Evolutionary conservation across 1,284 basidiomycete genomes (phyloP).

Genomic region (Calocybe gambosa): DNA sequence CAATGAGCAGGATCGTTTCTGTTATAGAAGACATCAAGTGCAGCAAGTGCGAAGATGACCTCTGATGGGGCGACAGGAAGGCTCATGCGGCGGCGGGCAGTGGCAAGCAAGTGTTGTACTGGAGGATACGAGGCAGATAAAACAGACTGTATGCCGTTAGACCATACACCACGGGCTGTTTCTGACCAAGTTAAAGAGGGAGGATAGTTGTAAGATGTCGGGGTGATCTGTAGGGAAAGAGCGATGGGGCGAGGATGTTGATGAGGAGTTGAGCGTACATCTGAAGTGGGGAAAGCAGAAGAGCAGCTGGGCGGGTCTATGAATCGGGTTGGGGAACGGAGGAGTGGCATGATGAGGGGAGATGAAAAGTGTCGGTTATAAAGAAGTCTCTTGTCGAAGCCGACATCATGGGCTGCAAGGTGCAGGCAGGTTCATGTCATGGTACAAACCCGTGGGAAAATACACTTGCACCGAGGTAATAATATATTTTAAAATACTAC

Average conservation of each 20-base stretch:
- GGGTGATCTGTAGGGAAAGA: not conserved
- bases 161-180: slow-evolving; percentile 30
- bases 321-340: slow-evolving; percentile 12
- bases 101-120: slow-evolving; percentile 30
- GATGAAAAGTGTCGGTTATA: slow-evolving; percentile 11
- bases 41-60: slow-evolving; percentile 36
- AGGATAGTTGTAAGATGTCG: slow-evolving; percentile 5
- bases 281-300: slow-evolving; percentile 16
- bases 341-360: slow-evolving; percentile 13
- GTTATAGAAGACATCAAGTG: slow-evolving; percentile 35
- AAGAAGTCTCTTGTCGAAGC: slow-evolving; percentile 23
- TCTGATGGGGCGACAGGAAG: slow-evolving; percentile 30
- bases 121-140: slow-evolving; percentile 30
- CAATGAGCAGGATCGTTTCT: slow-evolving; percentile 36
- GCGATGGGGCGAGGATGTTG: not conserved
- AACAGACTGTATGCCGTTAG: slow-evolving; percentile 26
- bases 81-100: slow-evolving; percentile 26
- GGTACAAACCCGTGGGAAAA: not conserved
- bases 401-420: slow-evolving; percentile 20
- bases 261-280: slow-evolving; percentile 16
- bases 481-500: too few relatives aligned
- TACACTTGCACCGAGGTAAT: not conserved
- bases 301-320: slow-evolving; percentile 4
- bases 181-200: slow-evolving; percentile 17
- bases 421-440: slow-evolving; percentile 22